Conservation (phyloP, 208 protist genomes). For the Histomonas meleagridis region DNA sequence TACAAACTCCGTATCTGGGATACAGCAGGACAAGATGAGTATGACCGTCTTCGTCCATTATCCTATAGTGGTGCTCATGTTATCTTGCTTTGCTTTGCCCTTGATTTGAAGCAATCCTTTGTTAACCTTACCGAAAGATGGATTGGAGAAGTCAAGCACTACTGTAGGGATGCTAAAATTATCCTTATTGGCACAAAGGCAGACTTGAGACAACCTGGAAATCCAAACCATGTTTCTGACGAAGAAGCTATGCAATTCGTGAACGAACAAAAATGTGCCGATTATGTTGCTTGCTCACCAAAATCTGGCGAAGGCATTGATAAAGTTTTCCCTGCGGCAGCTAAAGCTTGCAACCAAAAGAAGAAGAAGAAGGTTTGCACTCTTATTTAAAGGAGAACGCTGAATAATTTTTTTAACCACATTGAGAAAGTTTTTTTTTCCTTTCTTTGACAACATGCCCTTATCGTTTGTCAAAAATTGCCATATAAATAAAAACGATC, state of each 20-base stretch:
- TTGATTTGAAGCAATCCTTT: neutral
- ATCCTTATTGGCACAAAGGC: neutral
- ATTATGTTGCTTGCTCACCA: neutral
- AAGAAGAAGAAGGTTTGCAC: no score
- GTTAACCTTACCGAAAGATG: neutral
- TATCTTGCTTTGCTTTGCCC: constrained; percentile 45
- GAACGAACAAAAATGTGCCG: neutral
- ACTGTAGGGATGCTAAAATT: constrained; percentile 26
- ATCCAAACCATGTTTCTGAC: neutral
- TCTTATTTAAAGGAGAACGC: no score
- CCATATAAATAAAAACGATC: no score
- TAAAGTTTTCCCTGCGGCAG: constrained; percentile 9
- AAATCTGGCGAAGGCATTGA: neutral
- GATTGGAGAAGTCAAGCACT: constrained; percentile 31
- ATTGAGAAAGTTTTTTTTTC: no score
- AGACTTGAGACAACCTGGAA: neutral
- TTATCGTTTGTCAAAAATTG: no score
- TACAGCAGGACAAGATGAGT: constrained; percentile 49
- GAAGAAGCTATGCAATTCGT: neutral
- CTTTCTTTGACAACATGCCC: no score
- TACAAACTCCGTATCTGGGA: constrained; percentile 45
- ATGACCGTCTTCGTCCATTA: constrained; percentile 46
- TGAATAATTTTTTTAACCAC: no score
- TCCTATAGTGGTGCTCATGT: constrained; percentile 43
- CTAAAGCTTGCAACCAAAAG: neutral